Percentiles rank a stretch among this genome's conserved stretches.
Conservation (phyloP, 768 basidiomycete genomes). For the Mrakia gelida region DNA sequence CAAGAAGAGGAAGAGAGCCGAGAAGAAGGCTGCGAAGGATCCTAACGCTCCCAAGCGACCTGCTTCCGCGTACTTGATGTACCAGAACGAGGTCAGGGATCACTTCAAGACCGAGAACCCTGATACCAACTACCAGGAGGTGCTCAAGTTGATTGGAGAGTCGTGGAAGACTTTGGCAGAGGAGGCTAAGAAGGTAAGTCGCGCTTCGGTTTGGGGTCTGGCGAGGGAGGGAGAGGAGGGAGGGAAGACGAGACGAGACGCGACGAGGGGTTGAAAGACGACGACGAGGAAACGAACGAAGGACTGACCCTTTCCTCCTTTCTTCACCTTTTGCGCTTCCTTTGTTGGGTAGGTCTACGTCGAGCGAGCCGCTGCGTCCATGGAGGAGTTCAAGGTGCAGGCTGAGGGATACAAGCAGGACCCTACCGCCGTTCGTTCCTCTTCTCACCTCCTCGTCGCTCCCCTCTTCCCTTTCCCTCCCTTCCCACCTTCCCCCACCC, state of each 20-base stretch:
- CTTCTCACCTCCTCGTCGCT: too few relatives aligned
- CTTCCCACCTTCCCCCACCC: not conserved
- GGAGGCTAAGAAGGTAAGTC: constrained; percentile 68
- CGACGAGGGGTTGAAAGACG: not conserved
- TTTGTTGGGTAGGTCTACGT: not conserved
- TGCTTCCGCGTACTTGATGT: constrained; percentile 85
- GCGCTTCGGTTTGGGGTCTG: not conserved
- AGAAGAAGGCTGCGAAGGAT: constrained; percentile 74
- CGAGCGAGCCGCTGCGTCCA: not conserved
- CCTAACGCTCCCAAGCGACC: constrained; percentile 94
- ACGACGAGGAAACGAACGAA: too few relatives aligned
- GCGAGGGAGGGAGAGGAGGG: too few relatives aligned
- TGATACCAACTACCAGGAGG: constrained; percentile 62
- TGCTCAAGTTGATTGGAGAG: constrained; percentile 65
- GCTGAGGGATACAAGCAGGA: not conserved
- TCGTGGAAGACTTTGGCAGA: constrained; percentile 67
- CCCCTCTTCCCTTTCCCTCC: too few relatives aligned
- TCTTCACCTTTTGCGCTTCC: not conserved
- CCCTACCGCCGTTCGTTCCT: not conserved
- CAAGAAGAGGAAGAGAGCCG: constrained; percentile 61
- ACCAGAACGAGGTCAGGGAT: constrained; percentile 83
- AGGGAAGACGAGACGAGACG: not conserved
- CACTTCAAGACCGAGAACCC: constrained; percentile 65
- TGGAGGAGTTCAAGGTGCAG: not conserved
- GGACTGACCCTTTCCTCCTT: not conserved